phyloP scores from a whole-genome alignment of 768 basidiomycete genomes.

The Lactarius evosmus region DNA sequence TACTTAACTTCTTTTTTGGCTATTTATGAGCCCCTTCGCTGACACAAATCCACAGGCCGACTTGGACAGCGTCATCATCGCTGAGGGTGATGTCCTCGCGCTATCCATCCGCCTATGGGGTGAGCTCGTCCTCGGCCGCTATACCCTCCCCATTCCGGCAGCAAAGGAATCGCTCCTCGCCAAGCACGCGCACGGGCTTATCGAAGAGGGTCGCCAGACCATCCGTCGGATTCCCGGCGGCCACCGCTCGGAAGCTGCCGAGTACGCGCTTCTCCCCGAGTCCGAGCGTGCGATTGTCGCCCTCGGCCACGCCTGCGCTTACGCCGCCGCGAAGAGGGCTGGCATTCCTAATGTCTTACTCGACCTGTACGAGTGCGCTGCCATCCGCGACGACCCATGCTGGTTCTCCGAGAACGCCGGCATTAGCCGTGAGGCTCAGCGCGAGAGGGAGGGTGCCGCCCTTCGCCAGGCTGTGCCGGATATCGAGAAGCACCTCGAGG shows the following conservation, averaged over 20 bases:
- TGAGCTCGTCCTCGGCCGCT: conserved; percentile 26
- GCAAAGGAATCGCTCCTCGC: conserved; percentile 20
- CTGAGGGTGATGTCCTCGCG: conserved; percentile 31
- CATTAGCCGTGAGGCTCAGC: conserved; percentile 13
- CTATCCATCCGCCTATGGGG: conserved; percentile 29
- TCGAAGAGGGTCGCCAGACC: conserved; percentile 6
- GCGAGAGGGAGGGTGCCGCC: conserved; percentile 14
- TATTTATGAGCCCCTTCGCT: background rate
- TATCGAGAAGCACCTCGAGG: conserved; percentile 19
- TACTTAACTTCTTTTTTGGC: background rate
- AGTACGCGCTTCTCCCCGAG: conserved; percentile 27
- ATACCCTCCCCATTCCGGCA: conserved; percentile 20
- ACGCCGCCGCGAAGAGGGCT: conserved; percentile 21
- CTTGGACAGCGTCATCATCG: conserved; percentile 22
- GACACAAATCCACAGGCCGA: conserved; percentile 1
- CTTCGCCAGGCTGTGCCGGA: conserved; percentile 17
- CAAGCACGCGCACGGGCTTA: conserved; percentile 16
- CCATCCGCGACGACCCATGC: conserved; percentile 22
- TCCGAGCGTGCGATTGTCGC: conserved; percentile 26
- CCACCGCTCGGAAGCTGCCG: conserved; percentile 21
- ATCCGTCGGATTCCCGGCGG: conserved; percentile 7
- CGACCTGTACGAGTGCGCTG: conserved; percentile 25
- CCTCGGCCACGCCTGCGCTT: conserved; percentile 27
- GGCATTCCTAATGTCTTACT: conserved; percentile 22
- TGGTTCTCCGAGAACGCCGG: conserved; percentile 28